Conservation (phyloP, 805 yeast genomes). For the Ogataea chonburiensis region DNA sequence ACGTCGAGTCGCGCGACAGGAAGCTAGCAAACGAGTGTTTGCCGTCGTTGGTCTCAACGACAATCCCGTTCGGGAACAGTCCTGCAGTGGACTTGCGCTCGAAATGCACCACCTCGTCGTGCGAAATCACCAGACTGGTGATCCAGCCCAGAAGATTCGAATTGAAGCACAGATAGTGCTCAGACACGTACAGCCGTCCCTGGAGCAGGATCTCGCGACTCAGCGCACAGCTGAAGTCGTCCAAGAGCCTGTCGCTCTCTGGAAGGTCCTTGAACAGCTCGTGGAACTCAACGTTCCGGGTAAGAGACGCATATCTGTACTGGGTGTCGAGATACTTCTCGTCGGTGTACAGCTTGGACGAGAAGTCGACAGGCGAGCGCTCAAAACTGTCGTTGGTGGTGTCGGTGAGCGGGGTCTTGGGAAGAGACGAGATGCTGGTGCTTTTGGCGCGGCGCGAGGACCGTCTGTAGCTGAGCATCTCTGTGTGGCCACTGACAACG, state of each 20-base stretch:
- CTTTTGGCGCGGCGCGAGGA: slow-evolving; percentile 24
- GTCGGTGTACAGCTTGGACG: slow-evolving; percentile 52
- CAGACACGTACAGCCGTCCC: slow-evolving; percentile 82
- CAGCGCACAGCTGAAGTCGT: slow-evolving; percentile 88
- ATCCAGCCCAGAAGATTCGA: slow-evolving; percentile 90
- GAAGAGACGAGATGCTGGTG: slow-evolving; percentile 21
- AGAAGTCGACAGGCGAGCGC: slow-evolving; percentile 19
- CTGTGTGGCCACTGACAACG: slow-evolving; percentile 29
- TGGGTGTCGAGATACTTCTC: slow-evolving; percentile 58
- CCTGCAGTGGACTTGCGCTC: slow-evolving; percentile 88
- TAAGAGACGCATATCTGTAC: slow-evolving; percentile 61
- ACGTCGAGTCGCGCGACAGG: slow-evolving; percentile 74
- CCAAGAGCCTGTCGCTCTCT: slow-evolving; percentile 67
- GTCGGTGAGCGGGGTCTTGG: slow-evolving; percentile 22
- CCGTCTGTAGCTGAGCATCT: slow-evolving; percentile 32
- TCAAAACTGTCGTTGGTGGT: slow-evolving; percentile 15
- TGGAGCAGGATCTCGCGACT: slow-evolving; percentile 84
- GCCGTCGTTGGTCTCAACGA: slow-evolving; percentile 59
- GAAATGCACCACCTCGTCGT: slow-evolving; percentile 65
- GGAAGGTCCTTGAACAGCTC: slow-evolving; percentile 66
- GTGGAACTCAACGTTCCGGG: slow-evolving; percentile 76
- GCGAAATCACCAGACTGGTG: slow-evolving; percentile 70
- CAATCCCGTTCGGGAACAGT: slow-evolving; percentile 85
- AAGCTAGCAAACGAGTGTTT: slow-evolving; percentile 86
- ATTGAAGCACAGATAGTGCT: slow-evolving; percentile 77